Percentiles rank a stretch among this genome's conserved stretches.
Conservation (phyloP, 371 early-diverging fungal species). For the Umbelopsis sp. region DNA sequence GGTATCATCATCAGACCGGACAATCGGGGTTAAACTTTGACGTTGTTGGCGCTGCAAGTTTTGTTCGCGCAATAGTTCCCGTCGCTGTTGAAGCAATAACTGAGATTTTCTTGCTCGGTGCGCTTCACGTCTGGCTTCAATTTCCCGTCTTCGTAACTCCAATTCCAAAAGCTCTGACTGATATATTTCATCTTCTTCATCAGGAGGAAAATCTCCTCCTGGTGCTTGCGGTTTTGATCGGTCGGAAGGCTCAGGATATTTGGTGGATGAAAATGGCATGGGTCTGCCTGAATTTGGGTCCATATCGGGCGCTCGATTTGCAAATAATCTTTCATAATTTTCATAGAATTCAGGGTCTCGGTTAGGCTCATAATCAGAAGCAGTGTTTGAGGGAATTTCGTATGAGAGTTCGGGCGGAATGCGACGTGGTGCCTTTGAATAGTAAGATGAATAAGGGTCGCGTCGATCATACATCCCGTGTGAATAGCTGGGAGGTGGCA, state of each 20-base stretch:
- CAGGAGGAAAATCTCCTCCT: neutral
- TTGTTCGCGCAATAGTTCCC: conserved; percentile 10
- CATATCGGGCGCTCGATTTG: neutral
- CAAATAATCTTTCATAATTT: neutral
- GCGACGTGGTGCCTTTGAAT: neutral
- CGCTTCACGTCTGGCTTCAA: conserved; percentile 12
- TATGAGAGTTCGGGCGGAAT: conserved; percentile 1
- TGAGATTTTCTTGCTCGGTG: conserved; percentile 15
- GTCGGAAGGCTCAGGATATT: conserved; percentile 15
- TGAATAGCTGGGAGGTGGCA: neutral
- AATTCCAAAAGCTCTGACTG: conserved; percentile 7
- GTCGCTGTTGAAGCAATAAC: neutral
- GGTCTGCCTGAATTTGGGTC: neutral
- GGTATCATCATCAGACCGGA: neutral
- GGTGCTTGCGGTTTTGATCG: neutral
- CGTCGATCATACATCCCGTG: neutral
- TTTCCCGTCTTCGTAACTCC: neutral
- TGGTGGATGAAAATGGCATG: conserved; percentile 18
- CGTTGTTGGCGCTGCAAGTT: neutral
- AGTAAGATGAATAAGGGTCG: neutral
- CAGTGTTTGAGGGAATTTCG: neutral
- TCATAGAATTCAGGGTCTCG: neutral
- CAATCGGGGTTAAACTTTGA: neutral
- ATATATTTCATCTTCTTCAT: conserved; percentile 12
- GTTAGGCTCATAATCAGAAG: neutral